Base-by-base conservation (phyloP, 2,329 filamentous ascomycete species). In the Alternaria sp. region DNA sequence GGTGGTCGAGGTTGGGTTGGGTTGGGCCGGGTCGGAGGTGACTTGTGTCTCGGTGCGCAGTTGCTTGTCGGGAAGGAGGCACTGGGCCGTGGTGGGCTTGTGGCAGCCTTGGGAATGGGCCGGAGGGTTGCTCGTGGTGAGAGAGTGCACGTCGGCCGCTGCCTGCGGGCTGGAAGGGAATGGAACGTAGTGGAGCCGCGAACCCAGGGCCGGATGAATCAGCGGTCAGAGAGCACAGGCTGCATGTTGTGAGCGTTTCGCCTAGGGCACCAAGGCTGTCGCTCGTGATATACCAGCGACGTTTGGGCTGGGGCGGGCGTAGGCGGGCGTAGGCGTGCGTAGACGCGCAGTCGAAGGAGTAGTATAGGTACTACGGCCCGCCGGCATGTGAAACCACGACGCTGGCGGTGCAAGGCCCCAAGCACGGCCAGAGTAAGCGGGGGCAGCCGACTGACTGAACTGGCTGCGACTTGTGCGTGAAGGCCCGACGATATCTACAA, bases 171-270 rank as follows among this genome's bases (percentile, higher is more conserved):
- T 71, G 59, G 70, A 72, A 73, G 68, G 69, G 52, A 63, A 67
- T 71, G 69, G 72, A 74, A 74, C 61, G 53, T 36, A 55, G 67
- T 61, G 60, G 68, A 46, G 64, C 65, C 65, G 58, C 62, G 58
- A 58, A 41, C 52, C 56, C 55, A 61, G 60, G 61, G 61, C 56
- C 60, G 56, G 58, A 60, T 60, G 54, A 68, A 71, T 69, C 69
- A 70, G 63, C 64, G 51, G 34, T 26, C 42, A 56, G 51, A 58
- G 42, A 58, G 53, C 62, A 60, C 60, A 55, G 61, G 56, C 57
- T 50, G 56, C 61, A 63, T 67, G 65, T 60, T 63, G 63, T 56
- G 49, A 24, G 50, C 48, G 51, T 56, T 52, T 52, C 42, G 54
- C 52, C 46, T 56, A 51, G 54, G 51, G 49, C 60, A 59, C 50